These are phyloP conservation scores for Mycena crocata DNA, from an alignment of 768 basidiomycete genomes.

Conservation along the genomic window DNA sequence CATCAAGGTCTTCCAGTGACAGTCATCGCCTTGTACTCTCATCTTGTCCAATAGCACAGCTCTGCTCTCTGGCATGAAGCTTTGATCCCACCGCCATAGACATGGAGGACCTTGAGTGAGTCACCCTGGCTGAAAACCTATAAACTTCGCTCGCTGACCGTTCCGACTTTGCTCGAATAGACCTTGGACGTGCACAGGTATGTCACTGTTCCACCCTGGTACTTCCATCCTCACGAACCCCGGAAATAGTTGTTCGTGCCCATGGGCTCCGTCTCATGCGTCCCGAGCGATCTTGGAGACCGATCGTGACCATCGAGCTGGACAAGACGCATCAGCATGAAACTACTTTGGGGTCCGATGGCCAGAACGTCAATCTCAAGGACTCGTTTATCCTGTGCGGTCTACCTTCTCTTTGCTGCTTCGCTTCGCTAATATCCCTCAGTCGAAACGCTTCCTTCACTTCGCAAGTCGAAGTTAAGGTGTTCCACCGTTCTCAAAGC, in stretches of 20 bases:
- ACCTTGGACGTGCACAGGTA: constrained; percentile 30
- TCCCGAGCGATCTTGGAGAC: constrained; percentile 74
- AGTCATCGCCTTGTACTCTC: neutral
- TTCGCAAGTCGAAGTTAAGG: constrained; percentile 62
- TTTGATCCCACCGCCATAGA: neutral
- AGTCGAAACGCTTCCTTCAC: constrained; percentile 54
- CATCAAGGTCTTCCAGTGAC: neutral
- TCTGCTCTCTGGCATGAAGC: constrained; percentile 9
- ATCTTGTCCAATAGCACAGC: neutral
- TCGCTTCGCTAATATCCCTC: neutral
- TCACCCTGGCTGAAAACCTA: neutral
- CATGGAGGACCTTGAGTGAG: constrained; percentile 24
- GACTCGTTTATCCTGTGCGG: constrained; percentile 65
- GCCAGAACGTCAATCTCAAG: constrained; percentile 77
- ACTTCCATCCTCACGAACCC: neutral
- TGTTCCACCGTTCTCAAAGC: constrained; percentile 69
- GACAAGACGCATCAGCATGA: constrained; percentile 67
- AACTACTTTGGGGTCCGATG: constrained; percentile 71
- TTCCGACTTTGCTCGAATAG: no score
- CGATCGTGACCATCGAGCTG: constrained; percentile 69
- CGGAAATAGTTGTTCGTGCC: constrained; percentile 51
- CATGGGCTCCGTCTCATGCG: constrained; percentile 62
- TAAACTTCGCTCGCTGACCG: neutral
- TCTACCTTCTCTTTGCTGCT: neutral
- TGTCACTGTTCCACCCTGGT: neutral